Evolutionary conservation across 768 basidiomycete genomes (phyloP).

Genomic region (Rhizopogon sp.): DNA sequence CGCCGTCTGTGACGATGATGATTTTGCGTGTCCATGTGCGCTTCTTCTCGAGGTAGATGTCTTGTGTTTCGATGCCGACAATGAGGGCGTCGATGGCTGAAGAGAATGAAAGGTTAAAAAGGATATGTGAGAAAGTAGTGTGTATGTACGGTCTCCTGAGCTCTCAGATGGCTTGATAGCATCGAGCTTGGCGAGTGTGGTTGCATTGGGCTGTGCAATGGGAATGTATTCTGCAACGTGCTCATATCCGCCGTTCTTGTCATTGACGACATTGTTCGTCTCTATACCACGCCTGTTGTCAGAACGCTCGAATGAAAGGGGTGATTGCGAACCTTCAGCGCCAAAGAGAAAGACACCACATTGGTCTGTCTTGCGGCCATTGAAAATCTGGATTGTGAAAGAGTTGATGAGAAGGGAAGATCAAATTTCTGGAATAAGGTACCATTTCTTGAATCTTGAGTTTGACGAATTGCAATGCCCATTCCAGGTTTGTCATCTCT

Average conservation of each 20-base stretch:
- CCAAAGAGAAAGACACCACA: slow-evolving; percentile 89
- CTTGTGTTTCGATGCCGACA: slow-evolving; percentile 80
- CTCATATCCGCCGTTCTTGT: slow-evolving; percentile 65
- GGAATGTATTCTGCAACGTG: slow-evolving; percentile 67
- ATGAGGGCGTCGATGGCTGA: slow-evolving; percentile 84
- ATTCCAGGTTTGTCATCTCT: slow-evolving; percentile 75
- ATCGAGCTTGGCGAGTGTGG: slow-evolving; percentile 63
- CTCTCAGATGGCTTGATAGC: slow-evolving; percentile 50
- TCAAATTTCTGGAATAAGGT: slow-evolving; percentile 6
- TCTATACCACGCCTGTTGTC: slow-evolving; percentile 30
- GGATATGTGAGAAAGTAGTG: neutral
- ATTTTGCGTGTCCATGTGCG: slow-evolving; percentile 84
- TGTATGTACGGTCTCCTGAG: slow-evolving; percentile 60
- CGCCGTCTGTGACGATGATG: slow-evolving; percentile 81
- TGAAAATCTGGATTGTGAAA: slow-evolving; percentile 60
- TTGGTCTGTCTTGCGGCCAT: slow-evolving; percentile 89
- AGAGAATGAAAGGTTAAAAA: neutral
- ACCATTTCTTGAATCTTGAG: slow-evolving; percentile 93
- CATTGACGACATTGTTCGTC: slow-evolving; percentile 61
- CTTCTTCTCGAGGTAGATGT: slow-evolving; percentile 59
- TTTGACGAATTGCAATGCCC: slow-evolving; percentile 82
- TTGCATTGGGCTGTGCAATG: slow-evolving; percentile 60
- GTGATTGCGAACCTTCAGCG: slow-evolving; percentile 52
- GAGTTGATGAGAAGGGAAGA: slow-evolving; percentile 1
- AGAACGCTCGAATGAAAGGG: neutral